Evolutionary conservation across 2,329 filamentous ascomycete species (phyloP).

Genomic region (Phyllosticta capitalensis): DNA sequence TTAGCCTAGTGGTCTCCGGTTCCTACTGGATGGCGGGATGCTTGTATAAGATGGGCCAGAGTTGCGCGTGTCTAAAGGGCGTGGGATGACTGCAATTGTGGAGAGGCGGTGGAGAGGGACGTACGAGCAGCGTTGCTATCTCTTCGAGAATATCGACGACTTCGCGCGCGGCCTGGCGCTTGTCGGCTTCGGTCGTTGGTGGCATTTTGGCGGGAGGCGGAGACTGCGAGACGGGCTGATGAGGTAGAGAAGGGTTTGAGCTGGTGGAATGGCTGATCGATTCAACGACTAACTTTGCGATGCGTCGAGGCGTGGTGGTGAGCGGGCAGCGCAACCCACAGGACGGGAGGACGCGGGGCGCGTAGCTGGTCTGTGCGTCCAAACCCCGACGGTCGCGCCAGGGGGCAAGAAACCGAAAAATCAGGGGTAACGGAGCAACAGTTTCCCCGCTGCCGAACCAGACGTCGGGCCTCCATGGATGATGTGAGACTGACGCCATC

Average conservation of each 20-base stretch:
- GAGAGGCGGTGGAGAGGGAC: slow-evolving; percentile 21
- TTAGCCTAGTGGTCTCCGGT: background rate
- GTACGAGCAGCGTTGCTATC: slow-evolving; percentile 79
- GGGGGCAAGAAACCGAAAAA: no score
- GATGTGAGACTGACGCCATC: background rate
- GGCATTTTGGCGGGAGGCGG: slow-evolving; percentile 10
- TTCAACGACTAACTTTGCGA: background rate
- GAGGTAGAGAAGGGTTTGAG: background rate
- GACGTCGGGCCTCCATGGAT: no score
- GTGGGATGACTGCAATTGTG: no score
- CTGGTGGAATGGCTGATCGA: background rate
- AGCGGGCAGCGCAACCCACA: background rate
- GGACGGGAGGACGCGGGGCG: background rate
- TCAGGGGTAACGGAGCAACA: background rate
- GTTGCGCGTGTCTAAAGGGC: no score
- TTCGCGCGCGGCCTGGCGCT: slow-evolving; percentile 69
- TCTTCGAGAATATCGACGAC: slow-evolving; percentile 76
- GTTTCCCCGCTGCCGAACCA: background rate
- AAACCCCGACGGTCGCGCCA: background rate
- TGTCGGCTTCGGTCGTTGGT: slow-evolving; percentile 38
- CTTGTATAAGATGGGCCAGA: no score
- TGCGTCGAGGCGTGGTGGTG: background rate
- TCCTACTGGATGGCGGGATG: background rate
- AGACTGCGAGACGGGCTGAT: background rate
- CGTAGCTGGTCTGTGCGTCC: background rate